Percentiles rank a stretch among this genome's conserved stretches.
These are phyloP conservation scores for Globisporangium parvum DNA, from an alignment of 352 stramenopile species.

Conservation along the genomic window DNA sequence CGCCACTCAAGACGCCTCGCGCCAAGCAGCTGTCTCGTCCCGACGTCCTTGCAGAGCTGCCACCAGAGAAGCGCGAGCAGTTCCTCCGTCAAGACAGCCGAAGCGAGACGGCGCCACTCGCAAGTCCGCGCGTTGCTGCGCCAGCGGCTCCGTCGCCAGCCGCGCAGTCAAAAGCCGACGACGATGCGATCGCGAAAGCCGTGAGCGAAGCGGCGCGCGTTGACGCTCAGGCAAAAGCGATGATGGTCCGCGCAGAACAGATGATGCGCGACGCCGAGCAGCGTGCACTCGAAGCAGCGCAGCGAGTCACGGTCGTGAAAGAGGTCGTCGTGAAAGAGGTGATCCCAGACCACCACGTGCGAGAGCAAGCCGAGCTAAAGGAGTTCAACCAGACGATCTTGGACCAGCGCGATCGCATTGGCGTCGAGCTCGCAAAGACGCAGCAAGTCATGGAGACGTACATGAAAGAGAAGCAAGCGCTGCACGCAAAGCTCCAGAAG, in stretches of 20 bases:
- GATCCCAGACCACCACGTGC: slow-evolving; percentile 60
- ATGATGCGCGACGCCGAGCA: slow-evolving; percentile 58
- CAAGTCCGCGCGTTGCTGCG: not conserved
- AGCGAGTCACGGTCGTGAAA: slow-evolving; percentile 24
- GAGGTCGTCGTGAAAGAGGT: slow-evolving; percentile 76
- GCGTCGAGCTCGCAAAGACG: slow-evolving; percentile 64
- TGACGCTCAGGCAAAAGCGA: slow-evolving; percentile 60
- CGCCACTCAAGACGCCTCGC: slow-evolving; percentile 11
- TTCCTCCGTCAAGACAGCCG: not conserved
- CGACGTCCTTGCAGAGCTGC: slow-evolving; percentile 9
- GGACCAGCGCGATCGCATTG: slow-evolving; percentile 64
- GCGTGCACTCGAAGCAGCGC: slow-evolving; percentile 20
- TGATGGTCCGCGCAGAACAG: slow-evolving; percentile 64
- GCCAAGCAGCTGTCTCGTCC: slow-evolving; percentile 6
- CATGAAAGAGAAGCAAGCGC: slow-evolving; percentile 12
- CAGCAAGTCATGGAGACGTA: slow-evolving; percentile 66
- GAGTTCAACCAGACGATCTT: slow-evolving; percentile 62
- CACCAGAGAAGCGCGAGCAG: slow-evolving; percentile 7
- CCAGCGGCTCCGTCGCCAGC: not conserved
- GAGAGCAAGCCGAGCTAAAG: slow-evolving; percentile 55
- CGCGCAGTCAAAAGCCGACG: not conserved
- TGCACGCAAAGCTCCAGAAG: slow-evolving; percentile 59
- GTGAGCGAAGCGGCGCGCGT: slow-evolving; percentile 44
- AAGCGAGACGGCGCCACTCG: not conserved
- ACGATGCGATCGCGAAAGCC: slow-evolving; percentile 28